These are phyloP conservation scores for Sclerotinia borealis DNA, from an alignment of 2,329 filamentous ascomycete genomes.

Conservation along the genomic window DNA sequence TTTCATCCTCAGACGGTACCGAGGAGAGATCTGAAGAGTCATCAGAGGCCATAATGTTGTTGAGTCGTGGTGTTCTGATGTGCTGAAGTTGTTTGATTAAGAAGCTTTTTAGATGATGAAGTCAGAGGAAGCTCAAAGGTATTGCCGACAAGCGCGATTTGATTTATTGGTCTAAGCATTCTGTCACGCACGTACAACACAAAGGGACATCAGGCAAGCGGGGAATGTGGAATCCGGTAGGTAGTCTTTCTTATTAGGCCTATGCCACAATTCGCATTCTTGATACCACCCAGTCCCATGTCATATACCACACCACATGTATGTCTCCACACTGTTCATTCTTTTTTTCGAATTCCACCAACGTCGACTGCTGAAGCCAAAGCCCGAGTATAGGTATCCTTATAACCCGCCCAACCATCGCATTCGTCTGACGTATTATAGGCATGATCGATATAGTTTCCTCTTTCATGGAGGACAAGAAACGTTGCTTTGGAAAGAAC, in stretches of 20 bases:
- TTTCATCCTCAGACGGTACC: slow-evolving; percentile 49
- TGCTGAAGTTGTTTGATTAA: slow-evolving; percentile 12
- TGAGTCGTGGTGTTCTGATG: slow-evolving; percentile 16
- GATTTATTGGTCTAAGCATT: slow-evolving; percentile 16
- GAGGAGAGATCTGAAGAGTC: slow-evolving; percentile 59
- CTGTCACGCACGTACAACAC: slow-evolving; percentile 15
- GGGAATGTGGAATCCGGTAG: slow-evolving; percentile 1
- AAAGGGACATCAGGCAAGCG: slow-evolving; percentile 6
- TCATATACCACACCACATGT: not conserved
- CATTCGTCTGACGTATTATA: not conserved
- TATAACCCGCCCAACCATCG: not conserved
- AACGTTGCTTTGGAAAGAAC: not conserved
- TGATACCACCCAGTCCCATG: not conserved
- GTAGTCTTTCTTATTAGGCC: slow-evolving; percentile 10
- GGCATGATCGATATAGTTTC: not conserved
- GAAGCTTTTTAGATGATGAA: slow-evolving; percentile 16
- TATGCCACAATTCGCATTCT: slow-evolving; percentile 11
- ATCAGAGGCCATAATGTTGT: slow-evolving; percentile 38
- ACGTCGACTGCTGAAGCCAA: not conserved
- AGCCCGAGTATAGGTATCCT: not conserved
- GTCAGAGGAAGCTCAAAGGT: slow-evolving; percentile 20
- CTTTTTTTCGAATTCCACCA: not conserved
- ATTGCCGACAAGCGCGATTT: slow-evolving; percentile 23
- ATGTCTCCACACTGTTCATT: slow-evolving; percentile 1
- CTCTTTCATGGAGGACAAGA: not conserved